Conservation (phyloP, 2,329 filamentous ascomycete genomes). For the Helotiales sp. region DNA sequence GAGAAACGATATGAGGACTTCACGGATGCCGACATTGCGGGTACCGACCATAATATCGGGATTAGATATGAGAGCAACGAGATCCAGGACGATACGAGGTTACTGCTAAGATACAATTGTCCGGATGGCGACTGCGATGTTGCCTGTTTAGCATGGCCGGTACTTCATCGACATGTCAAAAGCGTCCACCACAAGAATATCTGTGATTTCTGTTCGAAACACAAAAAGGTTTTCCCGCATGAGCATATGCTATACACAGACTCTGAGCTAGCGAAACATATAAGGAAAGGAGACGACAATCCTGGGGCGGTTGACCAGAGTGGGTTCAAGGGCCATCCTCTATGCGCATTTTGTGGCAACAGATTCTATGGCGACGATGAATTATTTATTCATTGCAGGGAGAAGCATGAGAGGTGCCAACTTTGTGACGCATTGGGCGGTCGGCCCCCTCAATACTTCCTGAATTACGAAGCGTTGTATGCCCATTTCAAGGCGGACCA, state of each 20-base stretch:
- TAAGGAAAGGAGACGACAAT: conserved; percentile 86
- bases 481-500: conserved; percentile 86
- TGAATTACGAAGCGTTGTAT: conserved; percentile 84
- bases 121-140: conserved; percentile 83
- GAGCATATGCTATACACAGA: conserved; percentile 91
- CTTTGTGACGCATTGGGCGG: conserved; percentile 69
- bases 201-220: conserved; percentile 87
- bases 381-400: conserved; percentile 87
- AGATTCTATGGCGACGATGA: conserved; percentile 97
- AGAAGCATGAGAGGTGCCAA: conserved; percentile 93
- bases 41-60: conserved; percentile 80
- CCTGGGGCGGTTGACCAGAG: conserved; percentile 90
- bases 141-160: conserved; percentile 78
- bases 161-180: conserved; percentile 79
- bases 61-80: conserved; percentile 88
- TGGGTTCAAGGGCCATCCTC: conserved; percentile 92
- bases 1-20: conserved; percentile 88
- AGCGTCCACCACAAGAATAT: conserved; percentile 81
- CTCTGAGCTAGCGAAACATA: conserved; percentile 80
- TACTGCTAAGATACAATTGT: conserved; percentile 92
- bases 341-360: conserved; percentile 89
- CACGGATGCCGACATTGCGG: conserved; percentile 67
- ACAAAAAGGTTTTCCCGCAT: conserved; percentile 98
- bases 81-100: conserved; percentile 86
- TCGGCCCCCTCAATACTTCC: conserved; percentile 79